Percentiles rank a stretch among this genome's conserved stretches.
Evolutionary conservation across 2,329 filamentous ascomycete species (phyloP).

Genomic region (Sporothrix curviconia): DNA sequence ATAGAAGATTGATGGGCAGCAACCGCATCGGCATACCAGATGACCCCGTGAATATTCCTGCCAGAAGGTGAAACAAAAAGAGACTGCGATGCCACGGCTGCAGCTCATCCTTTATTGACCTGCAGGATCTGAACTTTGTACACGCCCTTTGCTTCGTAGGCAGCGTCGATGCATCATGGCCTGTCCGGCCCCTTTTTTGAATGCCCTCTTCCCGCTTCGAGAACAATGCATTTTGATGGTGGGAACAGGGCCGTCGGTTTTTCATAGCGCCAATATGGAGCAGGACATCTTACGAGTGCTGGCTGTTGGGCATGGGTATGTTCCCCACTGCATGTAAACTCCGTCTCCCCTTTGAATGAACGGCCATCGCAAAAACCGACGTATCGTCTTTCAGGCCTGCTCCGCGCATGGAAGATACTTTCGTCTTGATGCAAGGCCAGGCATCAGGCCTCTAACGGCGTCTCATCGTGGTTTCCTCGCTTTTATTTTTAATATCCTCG

Average conservation of each 20-base stretch:
- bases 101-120: neutral
- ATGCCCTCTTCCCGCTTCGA: neutral
- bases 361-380: no score
- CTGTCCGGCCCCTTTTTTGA: constrained; percentile 2
- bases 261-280: neutral
- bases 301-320: neutral
- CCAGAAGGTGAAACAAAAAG: neutral
- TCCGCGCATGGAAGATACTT: neutral
- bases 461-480: neutral
- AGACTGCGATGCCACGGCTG: neutral
- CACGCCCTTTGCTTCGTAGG: neutral
- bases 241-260: neutral
- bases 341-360: neutral
- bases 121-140: neutral
- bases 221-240: neutral
- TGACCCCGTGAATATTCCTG: neutral
- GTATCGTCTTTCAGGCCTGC: neutral
- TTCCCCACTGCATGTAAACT: neutral
- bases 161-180: constrained; percentile 9
- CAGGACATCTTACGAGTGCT: neutral
- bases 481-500: neutral
- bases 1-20: neutral
- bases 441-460: constrained; percentile 3
- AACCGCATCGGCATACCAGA: neutral
- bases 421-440: neutral